Base-by-base conservation (phyloP, 768 basidiomycete genomes). In the Boletus tylopilopsis region DNA sequence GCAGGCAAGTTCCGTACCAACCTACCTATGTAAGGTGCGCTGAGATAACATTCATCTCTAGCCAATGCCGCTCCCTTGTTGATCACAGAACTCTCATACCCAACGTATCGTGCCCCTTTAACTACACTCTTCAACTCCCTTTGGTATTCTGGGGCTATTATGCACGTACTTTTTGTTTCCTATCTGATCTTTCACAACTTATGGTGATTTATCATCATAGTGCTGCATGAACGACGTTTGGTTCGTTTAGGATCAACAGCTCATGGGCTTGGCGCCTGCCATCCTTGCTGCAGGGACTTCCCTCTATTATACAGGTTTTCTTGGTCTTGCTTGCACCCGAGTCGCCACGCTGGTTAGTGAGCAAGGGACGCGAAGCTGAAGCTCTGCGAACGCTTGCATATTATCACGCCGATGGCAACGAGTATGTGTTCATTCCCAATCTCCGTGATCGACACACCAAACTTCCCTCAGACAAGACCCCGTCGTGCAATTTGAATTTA, bases 221-320 rank as follows among this genome's bases (percentile, higher is more conserved):
- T 52, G 82, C 89, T 30, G 88, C 88, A n/a, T 92, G 89, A 90
- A 74, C 85, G 0, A 88, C 87, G 1, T 93, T 81, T 63, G 90
- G 89, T 19, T 86, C 90, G 12, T 84, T 87, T 74, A 76, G 77
- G 64, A 81, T 90, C 42, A 51, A 65, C 44, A 79, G 59, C 59
- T 78, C 80, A 22, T 91, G 86, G 87, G 72, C 86, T 22, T 94
- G 91, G 90, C 85, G 93, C 59, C 73, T 90, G 45, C 89, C 89
- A 15, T 89, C 87, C 11, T 67, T 78, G 22, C 72, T 90, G 22
- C 88, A 94, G 67, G 85, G 73, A 35, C 63, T 87, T 35, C 86
- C 88, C 0, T 82, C 89, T 22, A 55, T 85, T 47, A 53, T 85
- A 40, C 88, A 91, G 65, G 69, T 93, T 43, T 29, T 61, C 49